A percentile compares a stretch with the other conserved stretches of the same genome.
Evolutionary conservation across 2,329 filamentous ascomycete genomes (phyloP).

Genomic region (Ceratocystis destructans): DNA sequence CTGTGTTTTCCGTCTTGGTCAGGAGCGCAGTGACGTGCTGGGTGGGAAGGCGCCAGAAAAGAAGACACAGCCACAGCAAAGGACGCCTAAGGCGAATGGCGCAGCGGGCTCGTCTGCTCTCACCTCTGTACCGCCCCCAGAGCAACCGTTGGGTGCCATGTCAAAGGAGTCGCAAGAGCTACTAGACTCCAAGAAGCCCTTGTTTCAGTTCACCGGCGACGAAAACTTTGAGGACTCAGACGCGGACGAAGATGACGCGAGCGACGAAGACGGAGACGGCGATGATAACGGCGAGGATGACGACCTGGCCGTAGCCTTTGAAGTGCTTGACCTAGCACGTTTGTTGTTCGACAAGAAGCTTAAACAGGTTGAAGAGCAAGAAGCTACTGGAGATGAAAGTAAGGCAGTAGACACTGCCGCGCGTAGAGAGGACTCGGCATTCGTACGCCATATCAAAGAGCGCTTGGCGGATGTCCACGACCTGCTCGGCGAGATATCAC

Average conservation of each 20-base stretch:
- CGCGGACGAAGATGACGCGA: constrained; percentile 44
- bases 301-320: constrained; percentile 66
- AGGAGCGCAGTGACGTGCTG: constrained; percentile 87
- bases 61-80: constrained; percentile 29
- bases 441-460: constrained; percentile 55
- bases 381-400: constrained; percentile 23
- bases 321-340: constrained; percentile 69
- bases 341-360: constrained; percentile 48
- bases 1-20: constrained; percentile 83
- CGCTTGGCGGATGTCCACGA: constrained; percentile 87
- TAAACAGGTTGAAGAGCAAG: constrained; percentile 25
- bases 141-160: constrained; percentile 24
- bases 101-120: constrained; percentile 26
- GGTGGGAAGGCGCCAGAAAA: constrained; percentile 60
- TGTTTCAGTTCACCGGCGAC: constrained; percentile 87
- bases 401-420: constrained; percentile 23
- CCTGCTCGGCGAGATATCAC: constrained; percentile 85
- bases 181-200: constrained; percentile 47
- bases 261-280: constrained; percentile 31
- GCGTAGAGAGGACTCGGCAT: constrained; percentile 33
- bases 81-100: constrained; percentile 24
- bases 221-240: constrained; percentile 84
- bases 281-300: constrained; percentile 47
- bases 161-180: constrained; percentile 25
- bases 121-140: constrained; percentile 26